phyloP scores from a whole-genome alignment of 495 filamentous ascomycete genomes.

The Penicillium lividum region DNA sequence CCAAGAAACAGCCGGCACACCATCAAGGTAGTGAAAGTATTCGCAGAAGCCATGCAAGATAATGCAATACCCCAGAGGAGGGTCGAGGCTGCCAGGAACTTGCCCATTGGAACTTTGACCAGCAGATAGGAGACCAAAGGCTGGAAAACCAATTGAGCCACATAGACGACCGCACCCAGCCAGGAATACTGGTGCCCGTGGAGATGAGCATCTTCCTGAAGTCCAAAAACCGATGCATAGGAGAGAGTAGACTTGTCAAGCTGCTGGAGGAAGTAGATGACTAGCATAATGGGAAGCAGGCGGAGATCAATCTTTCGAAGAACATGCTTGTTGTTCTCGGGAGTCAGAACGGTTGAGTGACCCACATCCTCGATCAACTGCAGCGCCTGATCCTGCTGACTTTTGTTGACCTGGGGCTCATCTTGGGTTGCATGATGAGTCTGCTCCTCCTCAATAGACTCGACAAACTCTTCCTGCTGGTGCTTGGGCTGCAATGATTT shows the following conservation, averaged over 20 bases:
- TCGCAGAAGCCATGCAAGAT: slow-evolving; percentile 57
- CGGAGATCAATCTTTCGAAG: slow-evolving; percentile 55
- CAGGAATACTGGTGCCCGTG: slow-evolving; percentile 54
- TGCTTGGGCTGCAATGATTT: slow-evolving; percentile 23
- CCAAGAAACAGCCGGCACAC: slow-evolving; percentile 63
- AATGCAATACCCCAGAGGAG: slow-evolving; percentile 60
- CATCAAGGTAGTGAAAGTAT: slow-evolving; percentile 55
- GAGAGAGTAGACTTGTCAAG: slow-evolving; percentile 60
- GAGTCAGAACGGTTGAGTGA: slow-evolving; percentile 44
- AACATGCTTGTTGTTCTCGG: slow-evolving; percentile 54
- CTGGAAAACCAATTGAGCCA: slow-evolving; percentile 52
- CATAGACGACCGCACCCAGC: slow-evolving; percentile 51
- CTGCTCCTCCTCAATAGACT: slow-evolving; percentile 26
- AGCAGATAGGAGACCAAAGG: slow-evolving; percentile 40
- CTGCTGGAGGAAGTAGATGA: slow-evolving; percentile 52
- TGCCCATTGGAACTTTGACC: slow-evolving; percentile 43
- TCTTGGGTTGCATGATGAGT: slow-evolving; percentile 10
- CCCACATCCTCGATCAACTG: slow-evolving; percentile 45
- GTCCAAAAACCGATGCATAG: slow-evolving; percentile 54
- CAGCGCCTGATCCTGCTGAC: slow-evolving; percentile 42
- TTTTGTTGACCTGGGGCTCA: slow-evolving; percentile 4
- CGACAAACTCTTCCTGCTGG: slow-evolving; percentile 41
- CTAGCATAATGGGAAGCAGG: slow-evolving; percentile 50
- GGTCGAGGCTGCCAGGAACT: slow-evolving; percentile 59
- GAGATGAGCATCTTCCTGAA: slow-evolving; percentile 45